Conservation (phyloP, 805 yeast genomes). For the Clavispora phyllophila region DNA sequence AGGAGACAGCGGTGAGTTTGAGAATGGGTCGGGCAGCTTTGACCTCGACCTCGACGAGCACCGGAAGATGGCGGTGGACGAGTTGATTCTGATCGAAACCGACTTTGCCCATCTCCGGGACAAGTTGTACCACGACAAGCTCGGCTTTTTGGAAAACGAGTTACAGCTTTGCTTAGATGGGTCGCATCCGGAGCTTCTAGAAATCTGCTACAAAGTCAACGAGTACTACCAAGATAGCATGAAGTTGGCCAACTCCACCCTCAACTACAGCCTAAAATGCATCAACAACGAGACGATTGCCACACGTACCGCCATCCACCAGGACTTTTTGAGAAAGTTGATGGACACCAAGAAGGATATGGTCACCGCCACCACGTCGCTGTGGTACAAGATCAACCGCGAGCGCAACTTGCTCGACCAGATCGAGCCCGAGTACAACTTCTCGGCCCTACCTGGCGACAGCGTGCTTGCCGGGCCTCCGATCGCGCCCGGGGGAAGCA, state of each 20-base stretch:
- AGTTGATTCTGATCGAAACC: constrained; percentile 73
- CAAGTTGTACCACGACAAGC: constrained; percentile 75
- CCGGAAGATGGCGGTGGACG: constrained; percentile 62
- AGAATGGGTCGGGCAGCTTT: not conserved
- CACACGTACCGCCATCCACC: constrained; percentile 74
- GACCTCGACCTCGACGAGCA: constrained; percentile 31
- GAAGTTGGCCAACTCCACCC: constrained; percentile 35
- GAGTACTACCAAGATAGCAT: constrained; percentile 70
- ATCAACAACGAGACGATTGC: constrained; percentile 80
- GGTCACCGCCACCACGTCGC: constrained; percentile 68
- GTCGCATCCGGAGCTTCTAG: constrained; percentile 83
- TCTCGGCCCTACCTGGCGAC: constrained; percentile 30
- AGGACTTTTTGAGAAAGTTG: constrained; percentile 65
- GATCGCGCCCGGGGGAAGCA: constrained; percentile 15
- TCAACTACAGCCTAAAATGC: constrained; percentile 63
- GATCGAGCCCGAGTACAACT: constrained; percentile 51
- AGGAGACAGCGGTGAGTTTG: not conserved
- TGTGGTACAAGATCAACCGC: constrained; percentile 88
- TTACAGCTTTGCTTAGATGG: constrained; percentile 83
- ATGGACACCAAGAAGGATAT: constrained; percentile 63
- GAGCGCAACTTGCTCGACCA: constrained; percentile 82
- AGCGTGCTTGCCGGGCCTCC: constrained; percentile 2
- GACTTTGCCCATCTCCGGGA: constrained; percentile 86
- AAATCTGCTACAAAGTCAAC: constrained; percentile 65
- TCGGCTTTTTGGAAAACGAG: constrained; percentile 73